Base-by-base conservation (phyloP, 2,329 filamentous ascomycete species). In the Zasmidium cellare region DNA sequence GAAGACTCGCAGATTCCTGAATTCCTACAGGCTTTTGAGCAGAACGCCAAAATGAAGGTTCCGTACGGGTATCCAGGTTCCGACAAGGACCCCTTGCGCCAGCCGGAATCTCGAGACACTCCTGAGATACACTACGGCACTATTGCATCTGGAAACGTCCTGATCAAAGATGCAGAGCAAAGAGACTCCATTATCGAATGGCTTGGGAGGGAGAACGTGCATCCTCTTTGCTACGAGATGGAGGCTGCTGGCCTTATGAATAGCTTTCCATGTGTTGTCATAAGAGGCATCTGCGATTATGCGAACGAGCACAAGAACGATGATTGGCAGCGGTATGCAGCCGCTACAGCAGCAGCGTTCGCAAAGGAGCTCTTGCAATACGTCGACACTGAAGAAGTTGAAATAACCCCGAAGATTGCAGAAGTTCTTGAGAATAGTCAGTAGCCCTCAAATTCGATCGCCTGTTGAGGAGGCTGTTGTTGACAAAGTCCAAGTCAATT, bases 61-160 rank as follows among this genome's bases (percentile, higher is more conserved):
- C 7, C 7, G 5, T 41, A 16, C 35, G 7, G 7, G 7, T n/a
- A 41, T 18, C 35, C 35, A 41, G 35, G 35, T 3, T 5, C 16
- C 16, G 35, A 3, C 11, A n/a, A 18, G n/a, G 35, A 41, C 3
- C 28, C 28, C 28, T 14, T 9, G 11, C 16, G 35, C 12, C 11
- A 18, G 22, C 14, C 6, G 11, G 24, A 38, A 49, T 1, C 12
- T 18, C 3, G 38, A 55, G 20, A 46, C 3, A 19, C 19, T 47
- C 71, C 71, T 28, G 57, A 11, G 0, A 56, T 79, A 0, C 73
- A 76, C 48, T 64, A 79, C 25, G 77, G 77, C 0, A 53, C 60
- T 0, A 69, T 79, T 2, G 77, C 69, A 3, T 78, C 75, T 0
- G 75, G 71, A 14, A 72, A 79, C 50, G 68, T 57, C 0, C 72